Evolutionary conservation across 805 yeast species (phyloP), one percentile per base, ranked within the genome.

Genomic region (Ogataea minuta): DNA sequence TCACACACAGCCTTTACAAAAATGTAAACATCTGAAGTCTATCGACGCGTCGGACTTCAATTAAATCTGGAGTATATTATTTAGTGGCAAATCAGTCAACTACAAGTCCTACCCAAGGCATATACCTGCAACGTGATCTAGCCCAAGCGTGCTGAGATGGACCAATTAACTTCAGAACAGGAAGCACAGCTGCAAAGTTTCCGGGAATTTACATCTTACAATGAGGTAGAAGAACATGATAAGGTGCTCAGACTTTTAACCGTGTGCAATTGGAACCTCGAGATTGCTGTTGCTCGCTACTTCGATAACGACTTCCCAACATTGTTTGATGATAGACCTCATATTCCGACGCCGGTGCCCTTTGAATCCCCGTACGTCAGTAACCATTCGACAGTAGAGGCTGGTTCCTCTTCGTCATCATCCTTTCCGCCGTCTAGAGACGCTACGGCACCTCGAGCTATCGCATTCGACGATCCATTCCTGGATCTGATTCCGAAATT

Each of bases 251-350:
- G 65, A 36, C 56, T 81, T 17, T 55, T 82, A 36, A 59, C 67
- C 23, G 68, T 72, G 32, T 71, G 77, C 49, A 71, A 77, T 34
- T 79, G 80, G 80, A 72, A 80, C 50, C 53, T 83, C 34, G 85
- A 81, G 50, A 65, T 71, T 29, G 77, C 88, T 1, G 59, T 81
- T 23, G 72, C 81, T 3, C 68, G 77, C 35, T 83, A 70, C 55
- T 80, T 80, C 53, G 90, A 83, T 49, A 74, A 72, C 13, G 67
- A 70, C 35, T 67, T 76, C 60, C 65, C 65, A 3, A 50, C 60
- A 1, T 31, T 60, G 11, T 37, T 53, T 9, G 57, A 54, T 17
- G 53, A 51, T 25, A 43, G 48, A 9, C 34, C 39, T 4, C 28
- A 34, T 10, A 6, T 31, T 9, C 13, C 44, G 7, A 13, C 35